Evolutionary conservation across 352 stramenopile species (phyloP).

Genomic region (Pythium brachiatum): DNA sequence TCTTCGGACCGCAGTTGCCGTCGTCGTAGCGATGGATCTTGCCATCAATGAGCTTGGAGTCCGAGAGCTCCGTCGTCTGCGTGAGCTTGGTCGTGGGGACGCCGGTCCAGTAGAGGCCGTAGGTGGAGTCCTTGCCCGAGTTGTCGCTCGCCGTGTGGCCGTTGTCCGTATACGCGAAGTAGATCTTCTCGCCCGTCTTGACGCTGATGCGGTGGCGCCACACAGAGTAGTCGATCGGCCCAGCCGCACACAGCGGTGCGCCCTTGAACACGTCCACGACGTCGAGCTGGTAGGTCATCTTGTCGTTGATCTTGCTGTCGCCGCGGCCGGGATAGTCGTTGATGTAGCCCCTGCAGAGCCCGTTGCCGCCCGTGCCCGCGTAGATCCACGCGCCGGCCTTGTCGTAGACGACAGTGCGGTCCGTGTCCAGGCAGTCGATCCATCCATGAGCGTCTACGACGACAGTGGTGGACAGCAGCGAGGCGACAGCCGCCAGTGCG

Average conservation of each 20-base stretch:
- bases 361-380: constrained; percentile 23
- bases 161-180: constrained; percentile 28
- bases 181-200: constrained; percentile 29
- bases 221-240: constrained; percentile 13
- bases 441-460: constrained; percentile 22
- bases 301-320: constrained; percentile 12
- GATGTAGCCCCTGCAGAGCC: constrained; percentile 34
- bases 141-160: constrained; percentile 30
- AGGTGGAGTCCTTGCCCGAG: constrained; percentile 18
- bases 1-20: constrained; percentile 32
- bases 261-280: constrained; percentile 14
- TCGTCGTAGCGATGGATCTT: constrained; percentile 30
- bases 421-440: constrained; percentile 42
- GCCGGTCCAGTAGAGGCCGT: constrained; percentile 39
- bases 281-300: constrained; percentile 31
- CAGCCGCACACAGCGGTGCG: constrained; percentile 22
- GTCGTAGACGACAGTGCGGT: constrained; percentile 30
- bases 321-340: constrained; percentile 35
- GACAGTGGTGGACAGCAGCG: not conserved
- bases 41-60: constrained; percentile 25
- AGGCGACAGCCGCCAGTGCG: not conserved
- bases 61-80: constrained; percentile 31
- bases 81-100: constrained; percentile 23
- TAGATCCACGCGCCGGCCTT: constrained; percentile 33
- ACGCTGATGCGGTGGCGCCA: constrained; percentile 27